phyloP scores from a whole-genome alignment of 495 filamentous ascomycete species.

The Apodospora peruviana region DNA sequence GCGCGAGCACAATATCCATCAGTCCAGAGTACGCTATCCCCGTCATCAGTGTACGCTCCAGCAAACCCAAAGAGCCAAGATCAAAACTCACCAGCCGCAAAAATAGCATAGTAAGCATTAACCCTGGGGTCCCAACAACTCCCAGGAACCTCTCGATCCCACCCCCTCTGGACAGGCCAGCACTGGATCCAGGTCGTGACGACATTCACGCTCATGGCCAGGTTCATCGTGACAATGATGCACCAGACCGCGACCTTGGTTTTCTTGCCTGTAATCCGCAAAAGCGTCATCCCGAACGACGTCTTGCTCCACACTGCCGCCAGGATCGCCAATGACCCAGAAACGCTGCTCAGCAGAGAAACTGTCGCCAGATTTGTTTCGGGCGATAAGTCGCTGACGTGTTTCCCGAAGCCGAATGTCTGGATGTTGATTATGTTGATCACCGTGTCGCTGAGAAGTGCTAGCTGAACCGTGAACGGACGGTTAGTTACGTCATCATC shows the following conservation, averaged over 20 bases:
- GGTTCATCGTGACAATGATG: constrained; percentile 25
- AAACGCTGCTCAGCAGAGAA: constrained; percentile 8
- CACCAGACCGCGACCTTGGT: constrained; percentile 18
- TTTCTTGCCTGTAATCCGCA: constrained; percentile 21
- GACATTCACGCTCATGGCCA: constrained; percentile 14
- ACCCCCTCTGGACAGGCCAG: constrained; percentile 18
- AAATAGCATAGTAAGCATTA: constrained; percentile 13
- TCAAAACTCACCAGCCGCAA: constrained; percentile 15
- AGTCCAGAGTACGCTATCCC: constrained; percentile 24
- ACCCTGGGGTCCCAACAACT: constrained; percentile 15
- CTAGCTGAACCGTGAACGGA: too few relatives aligned
- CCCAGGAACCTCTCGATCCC: constrained; percentile 8
- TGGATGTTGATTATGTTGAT: constrained; percentile 13
- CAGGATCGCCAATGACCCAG: constrained; percentile 13
- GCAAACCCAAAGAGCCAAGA: neutral
- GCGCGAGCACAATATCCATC: constrained; percentile 30
- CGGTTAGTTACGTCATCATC: too few relatives aligned
- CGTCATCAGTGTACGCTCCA: neutral
- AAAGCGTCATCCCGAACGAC: constrained; percentile 27
- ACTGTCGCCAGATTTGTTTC: constrained; percentile 6
- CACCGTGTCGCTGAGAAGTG: constrained; percentile 11
- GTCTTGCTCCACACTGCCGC: constrained; percentile 34
- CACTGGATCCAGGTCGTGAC: constrained; percentile 24
- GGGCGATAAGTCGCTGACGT: constrained; percentile 9
- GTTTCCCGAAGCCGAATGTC: constrained; percentile 17